Evolutionary conservation across 768 basidiomycete genomes (phyloP).

Genomic region (Amylocystis lapponica): DNA sequence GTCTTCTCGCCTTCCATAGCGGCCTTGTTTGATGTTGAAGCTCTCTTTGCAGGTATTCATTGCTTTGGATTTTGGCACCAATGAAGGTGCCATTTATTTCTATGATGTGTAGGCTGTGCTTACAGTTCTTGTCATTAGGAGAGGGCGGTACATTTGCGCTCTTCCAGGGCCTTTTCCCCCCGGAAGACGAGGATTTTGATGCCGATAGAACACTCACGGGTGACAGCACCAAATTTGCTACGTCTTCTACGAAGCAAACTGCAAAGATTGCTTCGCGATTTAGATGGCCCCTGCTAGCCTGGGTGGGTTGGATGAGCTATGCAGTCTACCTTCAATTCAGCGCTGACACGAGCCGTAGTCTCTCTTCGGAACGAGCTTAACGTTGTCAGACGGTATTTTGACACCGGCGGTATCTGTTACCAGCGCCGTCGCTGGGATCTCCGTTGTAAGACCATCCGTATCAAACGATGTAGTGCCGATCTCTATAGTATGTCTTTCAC

Average conservation of each 20-base stretch:
- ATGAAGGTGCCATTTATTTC: constrained; percentile 40
- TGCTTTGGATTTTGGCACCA: constrained; percentile 42
- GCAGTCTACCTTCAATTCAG: not conserved
- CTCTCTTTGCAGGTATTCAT: constrained; percentile 36
- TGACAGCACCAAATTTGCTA: constrained; percentile 30
- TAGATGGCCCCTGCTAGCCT: constrained; percentile 48
- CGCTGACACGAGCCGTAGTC: too few relatives aligned
- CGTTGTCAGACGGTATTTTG: constrained; percentile 63
- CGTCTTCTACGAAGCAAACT: constrained; percentile 4
- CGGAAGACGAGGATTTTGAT: constrained; percentile 36
- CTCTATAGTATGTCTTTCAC: constrained; percentile 46
- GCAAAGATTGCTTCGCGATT: constrained; percentile 22
- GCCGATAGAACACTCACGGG: constrained; percentile 50
- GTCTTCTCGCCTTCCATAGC: constrained; percentile 10
- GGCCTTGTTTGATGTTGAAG: not conserved
- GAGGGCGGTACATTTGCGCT: constrained; percentile 69
- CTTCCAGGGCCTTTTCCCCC: constrained; percentile 56
- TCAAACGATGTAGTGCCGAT: constrained; percentile 44
- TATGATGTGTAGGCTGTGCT: not conserved
- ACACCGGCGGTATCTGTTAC: constrained; percentile 68
- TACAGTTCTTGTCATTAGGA: constrained; percentile 26
- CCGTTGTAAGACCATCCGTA: constrained; percentile 49
- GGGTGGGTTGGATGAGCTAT: constrained; percentile 36
- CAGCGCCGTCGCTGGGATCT: constrained; percentile 64
- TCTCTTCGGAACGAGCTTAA: constrained; percentile 59